Evolutionary conservation across 2,329 filamentous ascomycete species (phyloP).

Genomic region (Orbilia ellipsospora): DNA sequence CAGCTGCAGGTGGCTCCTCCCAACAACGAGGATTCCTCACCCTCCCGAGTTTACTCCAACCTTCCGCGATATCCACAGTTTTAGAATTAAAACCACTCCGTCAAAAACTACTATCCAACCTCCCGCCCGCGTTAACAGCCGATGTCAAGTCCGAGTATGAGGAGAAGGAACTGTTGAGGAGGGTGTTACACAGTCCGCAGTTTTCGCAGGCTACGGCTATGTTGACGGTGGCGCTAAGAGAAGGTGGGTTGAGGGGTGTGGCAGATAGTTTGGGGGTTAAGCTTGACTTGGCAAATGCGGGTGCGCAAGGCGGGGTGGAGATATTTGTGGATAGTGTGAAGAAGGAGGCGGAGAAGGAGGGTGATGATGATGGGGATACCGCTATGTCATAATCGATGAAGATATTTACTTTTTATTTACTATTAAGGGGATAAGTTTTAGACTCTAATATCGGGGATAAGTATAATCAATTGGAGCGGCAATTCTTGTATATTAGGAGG

Average conservation of each 20-base stretch:
- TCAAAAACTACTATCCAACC: slow-evolving; percentile 78
- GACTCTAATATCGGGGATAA: too few relatives aligned
- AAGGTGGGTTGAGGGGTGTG: slow-evolving; percentile 89
- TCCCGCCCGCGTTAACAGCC: slow-evolving; percentile 81
- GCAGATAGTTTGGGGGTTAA: slow-evolving; percentile 84
- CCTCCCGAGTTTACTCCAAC: slow-evolving; percentile 83
- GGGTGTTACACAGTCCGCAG: slow-evolving; percentile 88
- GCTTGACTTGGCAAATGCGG: slow-evolving; percentile 74
- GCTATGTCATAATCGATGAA: slow-evolving; percentile 44
- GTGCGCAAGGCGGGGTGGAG: slow-evolving; percentile 79
- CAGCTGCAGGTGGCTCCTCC: slow-evolving; percentile 72
- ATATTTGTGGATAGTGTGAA: slow-evolving; percentile 91
- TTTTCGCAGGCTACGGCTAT: slow-evolving; percentile 87
- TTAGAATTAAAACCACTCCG: slow-evolving; percentile 66
- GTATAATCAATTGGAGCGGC: too few relatives aligned
- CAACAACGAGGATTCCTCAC: slow-evolving; percentile 80
- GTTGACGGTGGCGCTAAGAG: slow-evolving; percentile 85
- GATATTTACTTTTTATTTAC: neutral
- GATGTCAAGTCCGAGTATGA: slow-evolving; percentile 79
- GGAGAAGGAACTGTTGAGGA: slow-evolving; percentile 82
- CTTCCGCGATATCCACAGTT: slow-evolving; percentile 80
- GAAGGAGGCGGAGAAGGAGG: slow-evolving; percentile 75
- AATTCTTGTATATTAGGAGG: too few relatives aligned
- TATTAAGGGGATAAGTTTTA: neutral
- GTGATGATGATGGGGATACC: slow-evolving; percentile 47